Percentiles rank a stretch among this genome's conserved stretches.
These are phyloP conservation scores for Melocanna baccifera DNA, from an alignment of 176 grass and related monocot genomes.

Conservation along the genomic window DNA sequence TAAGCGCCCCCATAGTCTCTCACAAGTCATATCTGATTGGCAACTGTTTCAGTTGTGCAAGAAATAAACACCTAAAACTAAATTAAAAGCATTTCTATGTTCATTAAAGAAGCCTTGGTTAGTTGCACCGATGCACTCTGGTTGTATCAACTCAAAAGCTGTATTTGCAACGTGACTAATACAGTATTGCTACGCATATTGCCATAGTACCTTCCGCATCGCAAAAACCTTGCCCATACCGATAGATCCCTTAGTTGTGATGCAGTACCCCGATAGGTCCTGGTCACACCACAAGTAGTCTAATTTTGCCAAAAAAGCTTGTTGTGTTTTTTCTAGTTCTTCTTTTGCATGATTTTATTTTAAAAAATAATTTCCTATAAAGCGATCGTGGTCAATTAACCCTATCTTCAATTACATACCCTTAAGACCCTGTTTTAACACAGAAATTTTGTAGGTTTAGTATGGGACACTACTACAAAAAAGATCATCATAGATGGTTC, in stretches of 20 bases:
- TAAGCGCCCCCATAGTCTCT: too few species aligned
- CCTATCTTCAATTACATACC: neutral
- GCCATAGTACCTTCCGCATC: neutral
- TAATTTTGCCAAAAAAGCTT: neutral
- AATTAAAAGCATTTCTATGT: neutral
- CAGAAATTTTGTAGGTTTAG: rapidly evolving
- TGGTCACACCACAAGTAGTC: neutral
- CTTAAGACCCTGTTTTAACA: too few species aligned
- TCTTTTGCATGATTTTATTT: neutral
- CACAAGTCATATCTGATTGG: neutral
- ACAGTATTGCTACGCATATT: neutral
- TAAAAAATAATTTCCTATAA: neutral
- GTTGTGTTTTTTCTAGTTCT: neutral
- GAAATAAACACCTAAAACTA: conserved; percentile 6
- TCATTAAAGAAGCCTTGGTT: neutral
- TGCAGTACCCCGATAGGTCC: neutral
- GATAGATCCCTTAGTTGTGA: neutral
- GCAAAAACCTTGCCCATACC: neutral
- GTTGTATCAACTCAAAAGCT: neutral
- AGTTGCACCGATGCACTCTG: neutral
- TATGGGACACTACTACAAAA: too few species aligned
- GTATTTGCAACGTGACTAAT: neutral
- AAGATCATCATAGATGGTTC: too few species aligned
- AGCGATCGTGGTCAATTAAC: neutral
- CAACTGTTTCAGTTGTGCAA: conserved; percentile 19